Percentiles rank a stretch among this genome's conserved stretches.
phyloP scores from a whole-genome alignment of 164 flowering plant species.

The Vitis labrusca region DNA sequence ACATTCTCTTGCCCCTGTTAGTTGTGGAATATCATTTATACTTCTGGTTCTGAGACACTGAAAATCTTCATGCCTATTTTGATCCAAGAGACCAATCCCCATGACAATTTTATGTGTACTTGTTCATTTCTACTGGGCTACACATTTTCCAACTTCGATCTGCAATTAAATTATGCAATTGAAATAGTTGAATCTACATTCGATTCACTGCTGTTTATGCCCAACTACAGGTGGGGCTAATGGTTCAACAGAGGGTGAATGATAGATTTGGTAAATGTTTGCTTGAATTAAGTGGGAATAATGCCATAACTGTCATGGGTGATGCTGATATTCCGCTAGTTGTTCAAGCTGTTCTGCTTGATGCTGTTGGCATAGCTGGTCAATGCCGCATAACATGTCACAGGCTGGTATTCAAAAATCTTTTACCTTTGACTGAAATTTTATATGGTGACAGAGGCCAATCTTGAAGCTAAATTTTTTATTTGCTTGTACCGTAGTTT shows the following conservation, averaged over 20 bases:
- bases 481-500: constrained; percentile 41
- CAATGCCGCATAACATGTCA: constrained; percentile 98
- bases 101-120: too few species aligned
- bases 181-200: too few species aligned
- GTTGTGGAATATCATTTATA: too few species aligned
- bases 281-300: constrained; percentile 94
- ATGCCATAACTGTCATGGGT: constrained; percentile 95
- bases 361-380: constrained; percentile 99
- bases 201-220: not conserved
- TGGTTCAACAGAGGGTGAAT: constrained; percentile 77
- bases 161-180: too few species aligned
- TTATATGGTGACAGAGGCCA: not conserved
- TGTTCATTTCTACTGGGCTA: too few species aligned
- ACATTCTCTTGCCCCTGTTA: too few species aligned
- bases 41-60: too few species aligned
- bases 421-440: not conserved
- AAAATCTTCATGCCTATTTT: too few species aligned
- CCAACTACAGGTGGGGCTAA: constrained; percentile 67
- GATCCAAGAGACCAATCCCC: too few species aligned
- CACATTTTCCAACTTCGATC: too few species aligned
- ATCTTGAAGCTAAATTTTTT: too few species aligned
- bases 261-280: constrained; percentile 91
- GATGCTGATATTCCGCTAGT: constrained; percentile 91
- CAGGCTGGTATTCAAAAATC: constrained; percentile 63
- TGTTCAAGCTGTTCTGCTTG: constrained; percentile 89